phyloP scores from a whole-genome alignment of 805 yeast genomes.

The Komagataella phaffii region DNA sequence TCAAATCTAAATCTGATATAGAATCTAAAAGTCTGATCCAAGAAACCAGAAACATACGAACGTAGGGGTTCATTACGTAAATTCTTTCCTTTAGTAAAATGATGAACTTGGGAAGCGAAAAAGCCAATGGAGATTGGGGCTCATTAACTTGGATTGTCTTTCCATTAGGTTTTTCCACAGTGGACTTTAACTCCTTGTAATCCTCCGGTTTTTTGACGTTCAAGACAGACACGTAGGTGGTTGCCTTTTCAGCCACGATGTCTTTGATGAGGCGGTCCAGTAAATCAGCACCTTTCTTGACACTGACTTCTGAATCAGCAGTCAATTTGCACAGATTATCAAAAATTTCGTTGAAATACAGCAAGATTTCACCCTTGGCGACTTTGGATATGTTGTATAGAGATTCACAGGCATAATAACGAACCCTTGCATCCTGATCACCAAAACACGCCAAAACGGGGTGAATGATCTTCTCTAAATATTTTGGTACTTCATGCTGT shows the following conservation, averaged over 20 bases:
- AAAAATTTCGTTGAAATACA: conserved; percentile 88
- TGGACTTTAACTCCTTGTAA: conserved; percentile 15
- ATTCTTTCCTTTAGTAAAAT: conserved; percentile 87
- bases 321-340: conserved; percentile 84
- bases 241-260: conserved; percentile 88
- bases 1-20: conserved; percentile 80
- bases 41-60: conserved; percentile 81
- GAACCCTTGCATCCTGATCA: conserved; percentile 92
- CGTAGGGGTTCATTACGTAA: conserved; percentile 84
- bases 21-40: conserved; percentile 92
- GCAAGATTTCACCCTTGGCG: conserved; percentile 85
- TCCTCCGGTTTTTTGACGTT: conserved; percentile 22
- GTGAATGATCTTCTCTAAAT: conserved; percentile 74
- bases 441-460: conserved; percentile 94
- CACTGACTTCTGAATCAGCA: conserved; percentile 83
- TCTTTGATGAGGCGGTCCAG: conserved; percentile 85
- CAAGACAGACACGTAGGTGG: conserved; percentile 69
- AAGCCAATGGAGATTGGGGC: conserved; percentile 54
- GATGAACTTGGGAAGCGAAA: conserved; percentile 75
- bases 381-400: conserved; percentile 92
- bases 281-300: conserved; percentile 90
- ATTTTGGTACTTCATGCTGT: conserved; percentile 65
- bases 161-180: conserved; percentile 38
- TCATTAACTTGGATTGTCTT: conserved; percentile 47
- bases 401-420: conserved; percentile 95